Conservation (phyloP, 2,329 filamentous ascomycete genomes). For the Basipetospora chlamydospora region DNA sequence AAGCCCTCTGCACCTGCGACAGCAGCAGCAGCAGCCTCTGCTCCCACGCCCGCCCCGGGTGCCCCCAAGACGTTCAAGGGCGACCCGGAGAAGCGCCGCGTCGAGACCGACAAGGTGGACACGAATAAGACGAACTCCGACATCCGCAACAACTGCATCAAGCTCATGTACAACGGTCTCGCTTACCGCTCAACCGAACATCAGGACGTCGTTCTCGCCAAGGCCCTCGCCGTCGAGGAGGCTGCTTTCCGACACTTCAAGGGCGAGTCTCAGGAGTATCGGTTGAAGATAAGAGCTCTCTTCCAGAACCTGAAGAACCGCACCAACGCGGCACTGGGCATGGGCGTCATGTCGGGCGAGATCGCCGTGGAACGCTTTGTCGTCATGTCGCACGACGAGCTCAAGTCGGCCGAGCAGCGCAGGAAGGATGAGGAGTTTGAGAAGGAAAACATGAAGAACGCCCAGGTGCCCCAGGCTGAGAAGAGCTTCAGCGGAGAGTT, state of each 20-base stretch:
- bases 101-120: constrained; percentile 68
- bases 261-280: constrained; percentile 58
- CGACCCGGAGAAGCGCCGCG: constrained; percentile 66
- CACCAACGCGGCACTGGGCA: constrained; percentile 64
- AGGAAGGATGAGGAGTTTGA: constrained; percentile 62
- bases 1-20: constrained; percentile 19
- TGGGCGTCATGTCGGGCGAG: constrained; percentile 59
- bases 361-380: constrained; percentile 65
- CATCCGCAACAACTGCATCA: constrained; percentile 71
- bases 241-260: constrained; percentile 59
- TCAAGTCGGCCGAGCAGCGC: constrained; percentile 74
- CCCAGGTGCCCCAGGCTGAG: constrained; percentile 84
- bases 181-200: constrained; percentile 56
- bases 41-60: constrained; percentile 15
- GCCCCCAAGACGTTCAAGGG: constrained; percentile 36
- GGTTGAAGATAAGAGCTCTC: constrained; percentile 77
- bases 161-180: constrained; percentile 86
- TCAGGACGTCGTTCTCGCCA: constrained; percentile 55
- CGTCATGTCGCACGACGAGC: constrained; percentile 74
- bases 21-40: constrained; percentile 3
- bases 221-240: constrained; percentile 68
- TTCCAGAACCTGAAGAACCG: constrained; percentile 93
- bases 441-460: constrained; percentile 92
- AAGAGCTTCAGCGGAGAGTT: constrained; percentile 81
- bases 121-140: constrained; percentile 59